phyloP scores from a whole-genome alignment of 768 basidiomycete species.

The Mycena venus region DNA sequence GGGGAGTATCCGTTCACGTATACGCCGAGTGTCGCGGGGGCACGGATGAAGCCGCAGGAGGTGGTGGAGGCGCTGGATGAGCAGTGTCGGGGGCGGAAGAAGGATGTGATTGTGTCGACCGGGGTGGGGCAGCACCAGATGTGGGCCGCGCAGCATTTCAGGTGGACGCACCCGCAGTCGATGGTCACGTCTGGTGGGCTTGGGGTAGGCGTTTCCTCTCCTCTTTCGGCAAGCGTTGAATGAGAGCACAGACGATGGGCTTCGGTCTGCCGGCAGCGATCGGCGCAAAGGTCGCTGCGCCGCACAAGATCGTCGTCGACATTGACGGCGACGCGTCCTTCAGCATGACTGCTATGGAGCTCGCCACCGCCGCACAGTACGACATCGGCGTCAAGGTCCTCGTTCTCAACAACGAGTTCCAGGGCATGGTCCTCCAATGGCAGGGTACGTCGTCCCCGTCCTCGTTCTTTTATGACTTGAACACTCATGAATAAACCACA shows the following conservation, averaged over 20 bases:
- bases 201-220: conserved; percentile 70
- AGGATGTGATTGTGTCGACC: conserved; percentile 89
- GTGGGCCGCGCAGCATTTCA: conserved; percentile 97
- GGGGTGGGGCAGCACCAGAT: conserved; percentile 99
- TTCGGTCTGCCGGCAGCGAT: conserved; percentile 96
- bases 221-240: neutral
- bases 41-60: conserved; percentile 94
- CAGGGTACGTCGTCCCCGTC: conserved; percentile 72
- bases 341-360: conserved; percentile 99
- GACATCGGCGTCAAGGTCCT: conserved; percentile 96
- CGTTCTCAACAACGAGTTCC: conserved; percentile 96
- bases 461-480: neutral
- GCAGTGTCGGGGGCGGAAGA: conserved; percentile 85
- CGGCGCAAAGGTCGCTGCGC: conserved; percentile 96
- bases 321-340: conserved; percentile 99
- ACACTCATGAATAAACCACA: conserved; percentile 17
- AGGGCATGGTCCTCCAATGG: conserved; percentile 99
- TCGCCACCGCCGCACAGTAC: conserved; percentile 92
- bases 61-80: conserved; percentile 93
- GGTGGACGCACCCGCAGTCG: conserved; percentile 89
- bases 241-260: conserved; percentile 87
- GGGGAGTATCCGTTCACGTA: conserved; percentile 91
- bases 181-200: conserved; percentile 96
- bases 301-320: conserved; percentile 93
- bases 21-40: conserved; percentile 70